A percentile compares a stretch with the other conserved stretches of the same genome.
Evolutionary conservation across 768 basidiomycete genomes (phyloP).

Genomic region (Podaxis sp.): DNA sequence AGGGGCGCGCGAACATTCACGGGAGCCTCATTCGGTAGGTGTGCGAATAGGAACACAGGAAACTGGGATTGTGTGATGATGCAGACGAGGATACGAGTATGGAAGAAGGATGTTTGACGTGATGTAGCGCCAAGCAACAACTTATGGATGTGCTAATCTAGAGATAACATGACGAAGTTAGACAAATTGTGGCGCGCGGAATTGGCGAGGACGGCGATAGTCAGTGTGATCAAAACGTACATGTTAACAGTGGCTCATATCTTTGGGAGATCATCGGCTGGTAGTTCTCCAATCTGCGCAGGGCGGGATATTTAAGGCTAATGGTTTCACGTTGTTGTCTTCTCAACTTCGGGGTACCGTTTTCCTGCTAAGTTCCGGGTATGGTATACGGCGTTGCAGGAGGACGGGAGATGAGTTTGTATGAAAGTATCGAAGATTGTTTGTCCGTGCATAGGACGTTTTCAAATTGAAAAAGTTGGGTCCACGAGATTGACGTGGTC

Average conservation of each 20-base stretch:
- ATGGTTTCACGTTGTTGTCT: not conserved
- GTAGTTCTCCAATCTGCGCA: too few species aligned
- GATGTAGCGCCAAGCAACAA: not conserved
- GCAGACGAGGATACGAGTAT: not conserved
- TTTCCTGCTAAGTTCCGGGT: not conserved
- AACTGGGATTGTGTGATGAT: not conserved
- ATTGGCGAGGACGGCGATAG: not conserved
- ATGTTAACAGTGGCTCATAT: too few species aligned
- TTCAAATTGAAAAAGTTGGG: too few species aligned
- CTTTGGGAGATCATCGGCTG: too few species aligned
- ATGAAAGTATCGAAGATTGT: too few species aligned
- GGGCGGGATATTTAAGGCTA: not conserved
- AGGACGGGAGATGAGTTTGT: too few species aligned
- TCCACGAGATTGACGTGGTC: not conserved
- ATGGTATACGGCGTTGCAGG: too few species aligned
- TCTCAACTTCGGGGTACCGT: not conserved
- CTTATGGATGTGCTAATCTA: not conserved
- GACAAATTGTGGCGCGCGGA: not conserved
- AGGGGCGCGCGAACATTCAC: not conserved
- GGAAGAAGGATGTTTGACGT: not conserved
- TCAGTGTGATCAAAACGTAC: not conserved
- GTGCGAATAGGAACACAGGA: not conserved
- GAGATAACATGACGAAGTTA: not conserved
- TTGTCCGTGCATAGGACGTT: too few species aligned
- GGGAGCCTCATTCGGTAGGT: not conserved